Percentiles rank a stretch among this genome's conserved stretches.
Evolutionary conservation across 176 grass and related monocot species (phyloP).

Genomic region (Tillandsia fasciculata): DNA sequence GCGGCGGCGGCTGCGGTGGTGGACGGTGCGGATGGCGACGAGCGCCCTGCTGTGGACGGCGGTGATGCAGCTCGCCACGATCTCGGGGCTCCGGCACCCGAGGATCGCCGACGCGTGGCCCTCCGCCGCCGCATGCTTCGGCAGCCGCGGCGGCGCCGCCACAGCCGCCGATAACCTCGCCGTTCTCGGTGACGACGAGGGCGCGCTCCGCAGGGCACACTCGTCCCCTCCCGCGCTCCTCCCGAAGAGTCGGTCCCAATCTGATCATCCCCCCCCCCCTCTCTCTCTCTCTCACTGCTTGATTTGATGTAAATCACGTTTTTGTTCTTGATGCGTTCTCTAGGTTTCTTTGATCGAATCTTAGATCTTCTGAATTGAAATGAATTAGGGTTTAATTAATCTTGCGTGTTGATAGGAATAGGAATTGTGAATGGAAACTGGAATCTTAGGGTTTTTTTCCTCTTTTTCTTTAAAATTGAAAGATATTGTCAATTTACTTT

Average conservation of each 20-base stretch:
- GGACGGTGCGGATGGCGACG: constrained; percentile 51
- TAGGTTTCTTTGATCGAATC: no score
- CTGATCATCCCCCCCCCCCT: background rate
- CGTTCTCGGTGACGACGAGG: constrained; percentile 21
- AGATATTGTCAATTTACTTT: no score
- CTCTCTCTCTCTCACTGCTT: constrained; percentile 11
- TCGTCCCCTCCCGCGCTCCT: constrained; percentile 30
- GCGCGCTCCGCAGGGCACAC: background rate
- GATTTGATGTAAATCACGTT: background rate
- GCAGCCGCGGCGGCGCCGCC: constrained; percentile 24
- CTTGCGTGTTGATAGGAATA: no score
- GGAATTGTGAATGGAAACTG: no score
- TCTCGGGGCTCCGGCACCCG: constrained; percentile 44
- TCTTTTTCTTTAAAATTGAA: no score
- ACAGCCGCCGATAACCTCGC: background rate
- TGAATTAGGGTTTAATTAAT: no score
- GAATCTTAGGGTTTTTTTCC: no score
- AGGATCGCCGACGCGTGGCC: constrained; percentile 36
- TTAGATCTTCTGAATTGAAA: no score
- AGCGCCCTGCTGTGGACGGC: constrained; percentile 70
- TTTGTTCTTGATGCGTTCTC: background rate
- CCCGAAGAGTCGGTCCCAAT: constrained; percentile 44
- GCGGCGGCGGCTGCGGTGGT: constrained; percentile 22
- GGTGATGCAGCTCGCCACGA: constrained; percentile 52
- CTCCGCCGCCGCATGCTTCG: constrained; percentile 20